Evolutionary conservation across 2,329 filamentous ascomycete genomes (phyloP), one percentile per base, ranked within the genome.

Genomic region (Sclerotinia minor): DNA sequence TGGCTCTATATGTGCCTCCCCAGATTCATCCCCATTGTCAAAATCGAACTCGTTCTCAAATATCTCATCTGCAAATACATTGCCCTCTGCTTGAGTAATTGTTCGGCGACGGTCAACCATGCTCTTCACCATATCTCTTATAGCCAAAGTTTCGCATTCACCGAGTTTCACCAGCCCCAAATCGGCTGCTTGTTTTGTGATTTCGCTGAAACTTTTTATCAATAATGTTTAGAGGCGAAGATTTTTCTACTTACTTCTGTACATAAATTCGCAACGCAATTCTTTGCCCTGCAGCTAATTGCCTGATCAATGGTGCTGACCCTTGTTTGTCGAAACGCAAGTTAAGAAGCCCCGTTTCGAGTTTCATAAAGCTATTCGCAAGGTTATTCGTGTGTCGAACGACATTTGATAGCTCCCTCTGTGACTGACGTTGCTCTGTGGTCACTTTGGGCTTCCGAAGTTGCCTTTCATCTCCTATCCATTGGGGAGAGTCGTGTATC

Each of bases 41-140:
- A 50, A 13, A 15, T 50, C 24, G 47, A 50, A 26, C 47, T 50
- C 47, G 47, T 24, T 11, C n/a, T 50, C n/a, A 50, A 50, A 50
- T 50, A 50, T 50, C n/a, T 50, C 47, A 15, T 50, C 47, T 24
- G 47, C 47, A 50, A 50, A 50, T 13, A 50, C n/a, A 26, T 50
- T 50, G 47, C 47, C 11, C 47, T 50, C 47, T 50, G 47, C 47
- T 50, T 50, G 47, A 50, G 47, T 50, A n/a, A 50, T 50, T 9
- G 47, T 50, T 26, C 47, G n/a, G 47, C 47, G n/a, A 50, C 47
- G 47, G n/a, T 50, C 47, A 50, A 50, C 47, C 24, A 50, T 50
- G 47, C 47, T n/a, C n/a, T 50, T 50, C n/a, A n/a, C 47, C 47
- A 50, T n/a, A 50, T 50, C 47, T n/a, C 8, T 50, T 26, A 50